Evolutionary conservation across 129 eudicot genomes (phyloP).

Genomic region (Pittosporum tobira): DNA sequence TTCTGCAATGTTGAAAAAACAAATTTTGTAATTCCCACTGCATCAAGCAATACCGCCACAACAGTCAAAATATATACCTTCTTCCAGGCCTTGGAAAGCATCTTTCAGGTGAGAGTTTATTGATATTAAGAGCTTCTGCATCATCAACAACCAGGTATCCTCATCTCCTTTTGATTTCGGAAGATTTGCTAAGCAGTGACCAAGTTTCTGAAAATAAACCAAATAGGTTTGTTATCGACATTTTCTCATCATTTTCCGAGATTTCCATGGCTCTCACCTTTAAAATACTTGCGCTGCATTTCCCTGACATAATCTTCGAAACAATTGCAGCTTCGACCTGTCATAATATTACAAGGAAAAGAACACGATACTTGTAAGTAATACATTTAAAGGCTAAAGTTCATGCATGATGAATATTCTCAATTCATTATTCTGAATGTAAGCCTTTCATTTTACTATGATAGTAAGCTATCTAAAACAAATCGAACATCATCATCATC

Average conservation of each 20-base stretch:
- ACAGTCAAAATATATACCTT: conserved; percentile 36
- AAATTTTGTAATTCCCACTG: conserved; percentile 9
- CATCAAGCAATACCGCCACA: conserved; percentile 11
- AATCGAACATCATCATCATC: no score
- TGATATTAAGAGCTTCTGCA: conserved; percentile 63
- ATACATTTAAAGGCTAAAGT: neutral
- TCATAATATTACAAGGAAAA: conserved; percentile 17
- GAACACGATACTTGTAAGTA: no score
- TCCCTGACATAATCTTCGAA: conserved; percentile 54
- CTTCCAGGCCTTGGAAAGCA: conserved; percentile 77
- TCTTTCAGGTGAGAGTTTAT: conserved; percentile 49
- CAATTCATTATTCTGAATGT: neutral
- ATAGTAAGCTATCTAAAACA: no score
- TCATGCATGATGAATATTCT: neutral
- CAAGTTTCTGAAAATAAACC: conserved; percentile 49
- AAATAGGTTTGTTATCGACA: neutral
- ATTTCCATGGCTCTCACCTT: conserved; percentile 41
- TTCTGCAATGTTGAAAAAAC: conserved; percentile 35
- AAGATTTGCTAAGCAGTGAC: conserved; percentile 64
- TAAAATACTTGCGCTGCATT: conserved; percentile 35
- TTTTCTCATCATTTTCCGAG: conserved; percentile 4
- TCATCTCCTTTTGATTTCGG: conserved; percentile 84
- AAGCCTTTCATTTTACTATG: no score
- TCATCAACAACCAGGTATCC: conserved; percentile 81
- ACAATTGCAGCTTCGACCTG: conserved; percentile 90